Percentiles rank a stretch among this genome's conserved stretches.
Evolutionary conservation across 768 basidiomycete genomes (phyloP).

Genomic region (Termitomyces sp.): DNA sequence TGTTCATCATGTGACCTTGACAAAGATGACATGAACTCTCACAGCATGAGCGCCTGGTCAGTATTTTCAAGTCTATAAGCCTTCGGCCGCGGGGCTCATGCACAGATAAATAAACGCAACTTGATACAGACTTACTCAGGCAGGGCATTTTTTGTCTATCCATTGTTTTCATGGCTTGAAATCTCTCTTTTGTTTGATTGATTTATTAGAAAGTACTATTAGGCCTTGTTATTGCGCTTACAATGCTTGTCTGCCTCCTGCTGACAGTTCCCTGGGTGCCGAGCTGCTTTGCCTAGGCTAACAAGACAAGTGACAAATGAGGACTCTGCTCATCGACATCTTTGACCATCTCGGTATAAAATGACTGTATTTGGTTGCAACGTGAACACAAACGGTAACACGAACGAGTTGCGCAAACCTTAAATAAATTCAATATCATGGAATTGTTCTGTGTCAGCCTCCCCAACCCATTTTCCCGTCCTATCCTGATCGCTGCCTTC

Average conservation of each 20-base stretch:
- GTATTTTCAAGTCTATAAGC: too few relatives aligned
- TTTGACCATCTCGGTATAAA: not conserved
- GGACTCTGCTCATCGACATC: not conserved
- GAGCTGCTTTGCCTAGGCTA: not conserved
- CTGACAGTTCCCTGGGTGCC: not conserved
- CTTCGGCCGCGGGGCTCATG: not conserved
- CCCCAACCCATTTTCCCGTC: not conserved
- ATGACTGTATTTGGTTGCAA: not conserved
- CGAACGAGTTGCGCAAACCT: not conserved
- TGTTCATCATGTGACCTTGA: slow-evolving; percentile 1
- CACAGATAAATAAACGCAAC: not conserved
- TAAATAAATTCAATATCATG: not conserved
- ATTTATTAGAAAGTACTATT: too few relatives aligned
- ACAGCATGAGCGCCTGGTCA: too few relatives aligned
- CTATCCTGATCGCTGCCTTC: not conserved
- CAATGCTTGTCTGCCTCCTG: not conserved
- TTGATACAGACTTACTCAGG: too few relatives aligned
- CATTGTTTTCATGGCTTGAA: not conserved
- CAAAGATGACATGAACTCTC: not conserved
- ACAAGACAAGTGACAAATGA: not conserved
- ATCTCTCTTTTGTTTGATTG: not conserved
- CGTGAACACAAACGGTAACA: not conserved
- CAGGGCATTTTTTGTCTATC: not conserved
- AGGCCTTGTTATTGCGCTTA: not conserved
- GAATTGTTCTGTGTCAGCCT: not conserved